Base-by-base conservation (phyloP, 1,284 basidiomycete genomes). In the Boletus subluridellus region DNA sequence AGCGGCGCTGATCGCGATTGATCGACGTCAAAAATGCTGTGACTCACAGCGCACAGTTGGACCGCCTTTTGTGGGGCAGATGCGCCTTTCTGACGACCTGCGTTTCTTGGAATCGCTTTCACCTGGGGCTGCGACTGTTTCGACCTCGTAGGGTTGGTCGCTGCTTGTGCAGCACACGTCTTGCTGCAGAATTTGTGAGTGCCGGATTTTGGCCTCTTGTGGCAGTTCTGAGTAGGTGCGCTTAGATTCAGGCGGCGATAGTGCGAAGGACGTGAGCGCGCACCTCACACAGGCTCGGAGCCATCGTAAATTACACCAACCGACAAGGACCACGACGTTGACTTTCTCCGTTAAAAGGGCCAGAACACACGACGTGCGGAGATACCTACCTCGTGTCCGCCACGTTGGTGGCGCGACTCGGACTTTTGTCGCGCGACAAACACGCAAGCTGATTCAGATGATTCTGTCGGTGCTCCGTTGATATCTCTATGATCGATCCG, bases 171-270 rank as follows among this genome's bases (percentile, higher is more conserved):
- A 11, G 82, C 83, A 65, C 84, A 86, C 26, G 80, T 83, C 73
- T 82, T 84, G 38, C 83, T 80, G 63, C 84, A 86, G 62, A 79
- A 86, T 14, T 75, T 73, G 68, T 81, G 78, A 59, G 76, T 76
- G 3, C 74, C 74, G 60, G 77, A 83, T 66, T 78, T 82, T 21
- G 81, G 82, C 63, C 78, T 82, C 72, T 79, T 74, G 65, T 80
- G 77, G 63, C 84, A 86, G 58, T 81, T 80, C 84, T 86, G 24
- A 49, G 34, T 7, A n/a, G 41, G 54, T 26, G 17, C 15, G 30
- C 58, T 59, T 47, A 49, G 54, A 59, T 62, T 45, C 10, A 49
- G 44, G 39, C 52, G 50, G 21, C 35, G 30, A 52, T 48, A 47
- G 37, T 32, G 17, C 24, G 3, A 57, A 42, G 32, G 52, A 57